A percentile compares a stretch with the other conserved stretches of the same genome.
Evolutionary conservation across 345 rosid genomes (phyloP).

Genomic region (Mallotus nudiflorus): DNA sequence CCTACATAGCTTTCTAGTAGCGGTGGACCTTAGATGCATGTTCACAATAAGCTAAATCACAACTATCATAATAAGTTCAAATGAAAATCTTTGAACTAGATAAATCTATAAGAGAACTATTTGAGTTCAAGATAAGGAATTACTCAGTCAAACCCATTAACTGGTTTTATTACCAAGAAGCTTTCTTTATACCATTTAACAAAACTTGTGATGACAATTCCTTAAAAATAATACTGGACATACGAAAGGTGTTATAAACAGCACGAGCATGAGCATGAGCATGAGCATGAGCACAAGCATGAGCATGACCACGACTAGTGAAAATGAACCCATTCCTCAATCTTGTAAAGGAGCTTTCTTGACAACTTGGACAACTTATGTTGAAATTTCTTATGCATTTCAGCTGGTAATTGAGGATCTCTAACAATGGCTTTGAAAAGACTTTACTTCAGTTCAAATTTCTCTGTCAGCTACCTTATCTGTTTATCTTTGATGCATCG

Average conservation of each 20-base stretch:
- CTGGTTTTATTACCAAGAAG: slow-evolving; percentile 51
- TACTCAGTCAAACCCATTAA: no score
- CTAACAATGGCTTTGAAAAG: slow-evolving; percentile 50
- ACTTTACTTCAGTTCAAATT: slow-evolving; percentile 51
- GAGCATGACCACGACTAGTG: slow-evolving; percentile 55
- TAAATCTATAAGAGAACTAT: background rate
- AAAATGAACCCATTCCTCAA: slow-evolving; percentile 56
- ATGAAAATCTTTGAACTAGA: background rate
- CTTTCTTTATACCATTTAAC: slow-evolving; percentile 40
- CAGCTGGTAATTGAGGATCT: slow-evolving; percentile 52
- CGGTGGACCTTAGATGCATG: no score
- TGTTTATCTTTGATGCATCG: slow-evolving; percentile 47
- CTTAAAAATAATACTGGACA: slow-evolving; percentile 49
- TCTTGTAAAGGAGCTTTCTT: slow-evolving; percentile 59
- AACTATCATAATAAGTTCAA: background rate
- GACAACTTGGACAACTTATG: slow-evolving; percentile 55
- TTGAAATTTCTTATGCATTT: slow-evolving; percentile 47
- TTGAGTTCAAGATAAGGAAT: background rate
- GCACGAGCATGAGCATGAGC: no score
- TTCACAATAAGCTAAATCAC: no score
- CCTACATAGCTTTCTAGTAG: no score
- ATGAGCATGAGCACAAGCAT: no score
- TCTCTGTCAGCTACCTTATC: slow-evolving; percentile 46
- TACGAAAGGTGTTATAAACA: slow-evolving; percentile 43
- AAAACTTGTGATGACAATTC: slow-evolving; percentile 32